These are phyloP conservation scores for Chrysoporthe deuterocubensis DNA, from an alignment of 2,329 filamentous ascomycete species.

Conservation along the genomic window DNA sequence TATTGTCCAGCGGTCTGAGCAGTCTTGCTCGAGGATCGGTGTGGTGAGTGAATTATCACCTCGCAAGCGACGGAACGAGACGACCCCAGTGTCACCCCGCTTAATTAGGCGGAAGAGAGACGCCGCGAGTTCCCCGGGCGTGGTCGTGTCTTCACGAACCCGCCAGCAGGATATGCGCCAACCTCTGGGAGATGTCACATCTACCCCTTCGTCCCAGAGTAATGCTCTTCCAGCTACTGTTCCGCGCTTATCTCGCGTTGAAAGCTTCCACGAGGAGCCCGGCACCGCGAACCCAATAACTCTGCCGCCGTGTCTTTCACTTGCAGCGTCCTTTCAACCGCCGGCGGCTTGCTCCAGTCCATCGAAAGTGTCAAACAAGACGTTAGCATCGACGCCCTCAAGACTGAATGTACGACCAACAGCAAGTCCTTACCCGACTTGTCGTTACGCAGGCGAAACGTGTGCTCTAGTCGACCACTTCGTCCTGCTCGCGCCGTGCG, in stretches of 20 bases:
- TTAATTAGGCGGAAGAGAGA: constrained; percentile 6
- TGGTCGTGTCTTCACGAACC: neutral
- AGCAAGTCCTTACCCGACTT: constrained; percentile 30
- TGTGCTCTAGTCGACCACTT: constrained; percentile 45
- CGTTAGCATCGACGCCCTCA: constrained; percentile 33
- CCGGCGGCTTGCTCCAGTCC: neutral
- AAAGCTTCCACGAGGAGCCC: neutral
- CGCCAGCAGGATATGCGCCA: constrained; percentile 13
- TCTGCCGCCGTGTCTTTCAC: neutral
- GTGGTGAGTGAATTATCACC: neutral
- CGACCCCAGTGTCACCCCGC: neutral
- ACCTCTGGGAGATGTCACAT: constrained; percentile 26
- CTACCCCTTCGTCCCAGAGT: constrained; percentile 14
- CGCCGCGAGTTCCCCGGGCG: neutral
- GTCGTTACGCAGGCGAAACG: constrained; percentile 37
- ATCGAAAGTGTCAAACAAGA: neutral
- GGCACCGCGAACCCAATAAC: neutral
- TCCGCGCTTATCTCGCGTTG: neutral
- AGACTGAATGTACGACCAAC: constrained; percentile 9
- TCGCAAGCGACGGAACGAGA: constrained; percentile 19
- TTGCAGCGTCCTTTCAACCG: neutral
- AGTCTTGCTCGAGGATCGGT: neutral
- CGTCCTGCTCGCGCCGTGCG: constrained; percentile 48
- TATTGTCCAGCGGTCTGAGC: neutral
- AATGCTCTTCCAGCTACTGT: neutral